A percentile compares a stretch with the other conserved stretches of the same genome.
These are phyloP conservation scores for Podila epigama DNA, from an alignment of 192 early-diverging fungal species.

Conservation along the genomic window DNA sequence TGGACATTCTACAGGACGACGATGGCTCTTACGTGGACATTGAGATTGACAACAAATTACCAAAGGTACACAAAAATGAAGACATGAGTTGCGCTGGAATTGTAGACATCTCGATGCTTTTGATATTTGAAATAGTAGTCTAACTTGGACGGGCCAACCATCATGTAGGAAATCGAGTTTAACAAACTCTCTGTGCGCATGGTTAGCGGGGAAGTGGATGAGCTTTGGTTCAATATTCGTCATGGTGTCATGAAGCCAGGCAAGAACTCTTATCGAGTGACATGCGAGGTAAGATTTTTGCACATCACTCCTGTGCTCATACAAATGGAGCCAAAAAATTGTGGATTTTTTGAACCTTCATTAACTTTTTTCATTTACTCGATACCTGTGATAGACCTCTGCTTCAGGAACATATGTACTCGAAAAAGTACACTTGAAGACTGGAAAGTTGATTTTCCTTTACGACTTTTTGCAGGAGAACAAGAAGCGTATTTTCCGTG, in stretches of 20 bases:
- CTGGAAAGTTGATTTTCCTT: slow-evolving; percentile 66
- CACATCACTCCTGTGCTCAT: background rate
- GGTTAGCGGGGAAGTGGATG: slow-evolving; percentile 60
- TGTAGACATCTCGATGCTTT: too few species aligned
- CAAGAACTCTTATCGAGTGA: slow-evolving; percentile 56
- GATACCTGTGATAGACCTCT: slow-evolving; percentile 50
- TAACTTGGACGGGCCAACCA: background rate
- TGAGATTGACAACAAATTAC: slow-evolving; percentile 61
- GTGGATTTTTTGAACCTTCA: too few species aligned
- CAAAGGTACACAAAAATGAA: slow-evolving; percentile 54
- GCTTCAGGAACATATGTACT: slow-evolving; percentile 68
- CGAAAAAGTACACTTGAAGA: slow-evolving; percentile 57
- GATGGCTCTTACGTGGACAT: slow-evolving; percentile 62
- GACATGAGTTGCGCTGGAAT: background rate
- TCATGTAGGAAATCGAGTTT: slow-evolving; percentile 46
- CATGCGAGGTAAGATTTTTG: slow-evolving; percentile 53
- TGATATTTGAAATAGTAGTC: too few species aligned
- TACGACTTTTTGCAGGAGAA: slow-evolving; percentile 60
- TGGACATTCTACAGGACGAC: slow-evolving; percentile 66
- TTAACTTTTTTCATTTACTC: too few species aligned
- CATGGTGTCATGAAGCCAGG: slow-evolving; percentile 59
- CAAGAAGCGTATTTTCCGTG: slow-evolving; percentile 56
- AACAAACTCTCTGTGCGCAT: slow-evolving; percentile 56
- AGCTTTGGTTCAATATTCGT: slow-evolving; percentile 56
- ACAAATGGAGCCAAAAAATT: background rate